Base-by-base conservation (phyloP, 495 filamentous ascomycete genomes). In the Aspergillus asperescens region DNA sequence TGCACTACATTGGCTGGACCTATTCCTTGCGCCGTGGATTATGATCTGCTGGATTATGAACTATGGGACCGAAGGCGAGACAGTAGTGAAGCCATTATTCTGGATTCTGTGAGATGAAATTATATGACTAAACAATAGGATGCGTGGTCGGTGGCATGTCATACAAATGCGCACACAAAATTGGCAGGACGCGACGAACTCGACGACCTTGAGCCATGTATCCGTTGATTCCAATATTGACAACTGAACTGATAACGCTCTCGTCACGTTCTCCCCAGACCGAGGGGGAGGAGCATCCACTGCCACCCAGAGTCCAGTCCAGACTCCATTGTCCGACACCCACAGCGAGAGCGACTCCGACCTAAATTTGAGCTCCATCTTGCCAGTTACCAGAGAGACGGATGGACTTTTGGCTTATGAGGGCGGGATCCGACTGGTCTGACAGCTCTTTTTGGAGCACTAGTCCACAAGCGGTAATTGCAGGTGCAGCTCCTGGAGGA, bases 311-410 rank as follows among this genome's bases (percentile, higher is more conserved):
- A 4, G 25, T 4, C 32, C 32, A 35, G 32, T 40, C 37, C 19
- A 19, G 37, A 39, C 37, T 39, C 37, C 37, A 39, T 32, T n/a
- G 32, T 35, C 32, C n/a, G n/a, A n/a, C n/a, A 28, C 25, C 25
- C 18, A 39, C 4, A 22, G 7, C 16, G 16, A n/a, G 37, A 39
- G 12, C 19, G 1, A 27, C 18, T 7, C 20, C 37, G 24, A 51
- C 29, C 48, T 34, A 34, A 51, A 51, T 22, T 42, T 51, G n/a
- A n/a, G n/a, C n/a, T n/a, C n/a, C n/a, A n/a, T n/a, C 34, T 24
- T 42, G 37, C 15, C 18, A 52, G 49, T 41, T 52, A 43, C 37
- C 42, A 46, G 42, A 46, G 42, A 32, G 42, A 46, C 42, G 27
- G 42, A 46, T 27, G 27, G 42, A 29, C 27, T 32, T 32, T 22